These are phyloP conservation scores for Neopestalotiopsis sp. DNA, from an alignment of 2,329 filamentous ascomycete species.

Conservation along the genomic window DNA sequence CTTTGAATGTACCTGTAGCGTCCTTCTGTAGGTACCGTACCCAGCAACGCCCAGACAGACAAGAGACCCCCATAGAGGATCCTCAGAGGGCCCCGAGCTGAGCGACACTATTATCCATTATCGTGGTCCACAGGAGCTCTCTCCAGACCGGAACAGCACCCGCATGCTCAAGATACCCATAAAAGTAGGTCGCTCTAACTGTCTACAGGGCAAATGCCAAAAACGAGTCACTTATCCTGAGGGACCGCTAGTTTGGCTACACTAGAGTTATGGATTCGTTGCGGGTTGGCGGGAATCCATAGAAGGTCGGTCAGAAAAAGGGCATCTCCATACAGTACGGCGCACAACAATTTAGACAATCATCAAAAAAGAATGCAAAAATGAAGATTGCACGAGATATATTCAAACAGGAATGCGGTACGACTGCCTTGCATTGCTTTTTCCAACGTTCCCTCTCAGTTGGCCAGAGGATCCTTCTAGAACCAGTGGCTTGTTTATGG, in stretches of 20 bases:
- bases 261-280: neutral
- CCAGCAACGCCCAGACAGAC: no score
- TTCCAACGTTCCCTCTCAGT: neutral
- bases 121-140: neutral
- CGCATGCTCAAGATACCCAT: neutral
- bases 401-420: neutral
- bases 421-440: neutral
- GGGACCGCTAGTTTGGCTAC: neutral
- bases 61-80: neutral
- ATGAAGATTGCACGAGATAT: neutral
- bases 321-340: conserved; percentile 3
- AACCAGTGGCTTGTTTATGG: neutral
- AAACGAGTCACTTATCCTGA: neutral
- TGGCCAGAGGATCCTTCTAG: conserved; percentile 6
- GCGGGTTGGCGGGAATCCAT: conserved; percentile 11
- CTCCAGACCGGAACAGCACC: neutral
- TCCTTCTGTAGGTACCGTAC: neutral
- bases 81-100: neutral
- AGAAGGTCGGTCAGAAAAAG: conserved; percentile 14
- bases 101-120: neutral
- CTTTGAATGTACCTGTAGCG: neutral
- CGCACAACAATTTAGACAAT: conserved; percentile 9
- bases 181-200: no score
- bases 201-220: neutral
- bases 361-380: neutral